Base-by-base conservation (phyloP, 1,284 basidiomycete species). In the Naganishia cerealis region DNA sequence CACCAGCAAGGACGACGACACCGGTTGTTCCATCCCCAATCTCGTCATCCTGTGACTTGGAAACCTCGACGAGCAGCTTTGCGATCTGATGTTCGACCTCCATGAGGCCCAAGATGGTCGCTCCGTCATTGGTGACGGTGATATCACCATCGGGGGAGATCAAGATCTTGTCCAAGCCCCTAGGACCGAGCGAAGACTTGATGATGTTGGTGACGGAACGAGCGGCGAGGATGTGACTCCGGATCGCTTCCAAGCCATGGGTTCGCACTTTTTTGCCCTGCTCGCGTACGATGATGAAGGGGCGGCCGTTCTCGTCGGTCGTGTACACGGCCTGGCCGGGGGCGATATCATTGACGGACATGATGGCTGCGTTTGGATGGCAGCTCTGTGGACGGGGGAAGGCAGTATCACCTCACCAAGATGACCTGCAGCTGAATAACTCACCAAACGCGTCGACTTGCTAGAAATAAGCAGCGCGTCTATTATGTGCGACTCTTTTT, bases 1-100 rank as follows among this genome's bases (percentile, higher is more conserved):
- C 96, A 72, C 95, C 95, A 40, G 95, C 96, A 70, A 99, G 89
- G 1, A 99, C 95, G 73, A 98, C 95, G 70, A 99, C 95, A 81
- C 95, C 96, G 42, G 95, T 99, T 12, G 95, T 99, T 67, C 95
- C 96, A 82, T 99, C 95, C 57, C 96, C 95, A 79, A 99, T 96
- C 84, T 99, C 95, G 81, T 98, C 94, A 79, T 99, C 95, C 83
- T 99, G 95, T 77, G 91, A 94, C 83, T 94, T 94, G 58, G 92
- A 94, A 24, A 78, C 77, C 79, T 99, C 92, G 12, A 99, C 95
- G 50, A 99, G 86, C 54, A 99, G 86, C 82, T 96, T 98, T 69
- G 95, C 95, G 77, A 99, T 95, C 82, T 96, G 94, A 79, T 98
- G 94, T 77, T 99, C 95, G 59, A 99, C 93, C 82, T 98, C 91